Conservation (phyloP, 106 monocot species). For the Platanthera zijinensis region DNA sequence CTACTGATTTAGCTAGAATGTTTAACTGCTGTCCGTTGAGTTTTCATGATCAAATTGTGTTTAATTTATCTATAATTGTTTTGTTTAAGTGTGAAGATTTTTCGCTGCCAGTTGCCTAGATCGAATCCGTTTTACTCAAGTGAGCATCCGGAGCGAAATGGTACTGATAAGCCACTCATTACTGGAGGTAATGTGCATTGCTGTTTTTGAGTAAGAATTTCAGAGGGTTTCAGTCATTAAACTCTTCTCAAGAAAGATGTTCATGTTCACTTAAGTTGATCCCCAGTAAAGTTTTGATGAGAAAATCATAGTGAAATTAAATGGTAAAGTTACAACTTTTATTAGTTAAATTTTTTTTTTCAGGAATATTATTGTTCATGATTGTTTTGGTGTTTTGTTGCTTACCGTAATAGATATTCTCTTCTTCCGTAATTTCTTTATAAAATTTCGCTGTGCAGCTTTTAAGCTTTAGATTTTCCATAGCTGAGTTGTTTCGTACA, state of each 20-base stretch:
- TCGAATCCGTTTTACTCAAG: constrained; percentile 68
- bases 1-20: not conserved
- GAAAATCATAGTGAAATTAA: not conserved
- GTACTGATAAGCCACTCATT: constrained; percentile 34
- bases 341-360: not conserved
- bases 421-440: not conserved
- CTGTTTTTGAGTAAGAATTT: not conserved
- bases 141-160: constrained; percentile 52
- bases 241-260: not conserved
- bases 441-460: not conserved
- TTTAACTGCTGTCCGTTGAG: not conserved
- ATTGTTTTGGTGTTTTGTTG: not conserved
- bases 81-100: constrained; percentile 75
- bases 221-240: not conserved
- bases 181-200: constrained; percentile 45
- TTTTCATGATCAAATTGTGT: not conserved
- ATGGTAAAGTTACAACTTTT: not conserved
- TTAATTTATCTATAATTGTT: not conserved
- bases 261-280: not conserved
- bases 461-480: no score
- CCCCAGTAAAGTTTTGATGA: not conserved
- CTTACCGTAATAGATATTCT: not conserved
- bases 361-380: not conserved
- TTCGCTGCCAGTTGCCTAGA: constrained; percentile 75
- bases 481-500: no score